These are phyloP conservation scores for Metarhizium guizhouense DNA, from an alignment of 2,329 filamentous ascomycete genomes.

Conservation along the genomic window DNA sequence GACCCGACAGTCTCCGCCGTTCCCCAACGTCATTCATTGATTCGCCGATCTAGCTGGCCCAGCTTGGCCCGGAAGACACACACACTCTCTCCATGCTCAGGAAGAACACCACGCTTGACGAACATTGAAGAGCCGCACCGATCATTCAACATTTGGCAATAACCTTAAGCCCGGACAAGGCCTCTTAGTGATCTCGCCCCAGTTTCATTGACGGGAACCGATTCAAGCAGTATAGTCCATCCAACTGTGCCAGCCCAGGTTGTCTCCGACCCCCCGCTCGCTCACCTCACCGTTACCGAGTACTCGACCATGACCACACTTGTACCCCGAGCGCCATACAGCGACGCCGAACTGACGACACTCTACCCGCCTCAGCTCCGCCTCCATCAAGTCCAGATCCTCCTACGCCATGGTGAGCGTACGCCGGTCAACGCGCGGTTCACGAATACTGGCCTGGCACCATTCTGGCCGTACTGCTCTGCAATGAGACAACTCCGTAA, in stretches of 20 bases:
- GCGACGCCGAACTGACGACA: conserved; percentile 64
- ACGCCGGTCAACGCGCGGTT: conserved; percentile 86
- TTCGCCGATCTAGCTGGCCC: neutral
- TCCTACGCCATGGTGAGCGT: conserved; percentile 71
- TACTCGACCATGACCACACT: conserved; percentile 62
- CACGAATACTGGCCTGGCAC: conserved; percentile 59
- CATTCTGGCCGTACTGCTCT: conserved; percentile 86
- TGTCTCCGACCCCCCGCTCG: too few species aligned
- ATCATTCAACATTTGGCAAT: neutral
- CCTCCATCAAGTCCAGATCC: conserved; percentile 82
- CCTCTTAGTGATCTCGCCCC: neutral
- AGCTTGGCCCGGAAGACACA: neutral
- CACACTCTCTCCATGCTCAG: neutral
- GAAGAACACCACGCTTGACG: neutral
- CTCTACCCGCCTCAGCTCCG: conserved; percentile 76
- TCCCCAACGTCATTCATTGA: neutral
- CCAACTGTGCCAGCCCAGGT: too few species aligned
- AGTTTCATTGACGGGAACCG: too few species aligned
- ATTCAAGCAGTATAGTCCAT: too few species aligned
- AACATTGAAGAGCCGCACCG: neutral
- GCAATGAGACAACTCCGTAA: conserved; percentile 60
- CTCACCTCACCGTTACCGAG: neutral
- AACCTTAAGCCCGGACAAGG: neutral
- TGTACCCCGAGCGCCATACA: conserved; percentile 66
- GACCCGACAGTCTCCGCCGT: neutral